These are phyloP conservation scores for Ochetophila trinervis DNA, from an alignment of 306 rosid species.

Conservation along the genomic window DNA sequence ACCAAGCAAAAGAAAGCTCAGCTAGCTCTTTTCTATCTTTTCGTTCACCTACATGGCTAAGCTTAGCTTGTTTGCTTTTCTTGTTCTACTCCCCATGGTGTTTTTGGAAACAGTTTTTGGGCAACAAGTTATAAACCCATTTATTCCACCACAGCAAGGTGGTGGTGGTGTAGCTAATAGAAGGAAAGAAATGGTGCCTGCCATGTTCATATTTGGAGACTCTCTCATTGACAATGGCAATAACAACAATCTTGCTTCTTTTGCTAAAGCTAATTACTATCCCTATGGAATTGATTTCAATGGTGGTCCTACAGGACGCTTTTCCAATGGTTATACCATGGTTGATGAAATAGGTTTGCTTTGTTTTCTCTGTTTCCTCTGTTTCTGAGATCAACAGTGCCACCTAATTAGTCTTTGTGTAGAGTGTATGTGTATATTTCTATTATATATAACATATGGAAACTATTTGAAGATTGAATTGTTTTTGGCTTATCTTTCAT, in stretches of 20 bases:
- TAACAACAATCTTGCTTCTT: constrained; percentile 75
- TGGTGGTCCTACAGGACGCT: constrained; percentile 89
- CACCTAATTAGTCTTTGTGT: too few species aligned
- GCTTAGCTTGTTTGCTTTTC: constrained; percentile 1
- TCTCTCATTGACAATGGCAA: constrained; percentile 92
- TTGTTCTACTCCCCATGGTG: constrained; percentile 26
- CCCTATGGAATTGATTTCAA: constrained; percentile 93
- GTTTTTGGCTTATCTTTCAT: background rate
- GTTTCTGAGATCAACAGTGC: background rate
- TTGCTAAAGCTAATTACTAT: constrained; percentile 87
- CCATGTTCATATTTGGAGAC: constrained; percentile 92
- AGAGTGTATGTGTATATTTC: too few species aligned
- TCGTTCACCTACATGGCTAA: constrained; percentile 35
- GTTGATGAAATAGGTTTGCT: constrained; percentile 68
- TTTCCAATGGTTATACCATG: constrained; percentile 83
- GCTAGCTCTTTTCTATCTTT: background rate
- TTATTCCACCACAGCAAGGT: background rate
- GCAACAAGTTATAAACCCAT: constrained; percentile 24
- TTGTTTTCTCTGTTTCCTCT: background rate
- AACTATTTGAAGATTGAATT: background rate
- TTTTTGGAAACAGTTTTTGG: constrained; percentile 23
- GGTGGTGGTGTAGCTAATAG: constrained; percentile 2
- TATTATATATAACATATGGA: too few species aligned
- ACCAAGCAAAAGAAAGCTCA: too few species aligned
- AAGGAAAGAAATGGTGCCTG: constrained; percentile 63